phyloP scores from a whole-genome alignment of 768 basidiomycete genomes.

The Amanita muscaria region DNA sequence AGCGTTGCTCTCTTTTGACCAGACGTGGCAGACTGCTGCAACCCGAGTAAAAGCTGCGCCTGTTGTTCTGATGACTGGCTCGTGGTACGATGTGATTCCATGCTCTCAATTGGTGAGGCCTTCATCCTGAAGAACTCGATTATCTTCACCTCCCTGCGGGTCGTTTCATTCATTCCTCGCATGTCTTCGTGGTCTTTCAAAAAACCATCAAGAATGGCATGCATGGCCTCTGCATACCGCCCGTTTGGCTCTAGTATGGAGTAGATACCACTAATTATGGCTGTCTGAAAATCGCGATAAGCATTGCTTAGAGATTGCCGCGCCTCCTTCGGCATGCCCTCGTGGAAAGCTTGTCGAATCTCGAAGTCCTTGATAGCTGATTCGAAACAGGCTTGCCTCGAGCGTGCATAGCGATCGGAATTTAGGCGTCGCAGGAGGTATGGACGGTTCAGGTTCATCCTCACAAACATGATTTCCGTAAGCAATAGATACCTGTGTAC shows the following conservation, averaged over 20 bases:
- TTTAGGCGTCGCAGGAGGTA: conserved; percentile 75
- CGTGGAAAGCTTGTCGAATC: conserved; percentile 62
- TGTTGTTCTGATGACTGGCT: conserved; percentile 28
- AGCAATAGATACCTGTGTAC: conserved; percentile 83
- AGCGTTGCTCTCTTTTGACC: conserved; percentile 25
- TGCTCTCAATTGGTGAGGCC: conserved; percentile 43
- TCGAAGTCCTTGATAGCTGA: conserved; percentile 83
- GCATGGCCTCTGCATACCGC: conserved; percentile 61
- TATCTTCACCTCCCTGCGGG: conserved; percentile 72
- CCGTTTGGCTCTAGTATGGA: conserved; percentile 74
- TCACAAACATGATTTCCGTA: conserved; percentile 83
- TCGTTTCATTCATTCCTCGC: conserved; percentile 75
- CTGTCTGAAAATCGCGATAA: conserved; percentile 81
- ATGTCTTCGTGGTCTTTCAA: conserved; percentile 57
- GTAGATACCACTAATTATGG: conserved; percentile 86
- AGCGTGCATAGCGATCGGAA: conserved; percentile 74
- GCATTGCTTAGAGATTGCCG: conserved; percentile 69
- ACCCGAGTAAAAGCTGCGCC: conserved; percentile 41
- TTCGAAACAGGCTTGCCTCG: conserved; percentile 82
- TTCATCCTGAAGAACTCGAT: conserved; percentile 75
- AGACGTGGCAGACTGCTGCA: conserved; percentile 32
- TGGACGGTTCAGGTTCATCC: conserved; percentile 79
- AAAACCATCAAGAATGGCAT: conserved; percentile 71
- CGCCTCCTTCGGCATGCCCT: conserved; percentile 51
- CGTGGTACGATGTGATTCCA: conserved; percentile 20